These are phyloP conservation scores for Alternaria gaisen DNA, from an alignment of 2,329 filamentous ascomycete species.

Conservation along the genomic window DNA sequence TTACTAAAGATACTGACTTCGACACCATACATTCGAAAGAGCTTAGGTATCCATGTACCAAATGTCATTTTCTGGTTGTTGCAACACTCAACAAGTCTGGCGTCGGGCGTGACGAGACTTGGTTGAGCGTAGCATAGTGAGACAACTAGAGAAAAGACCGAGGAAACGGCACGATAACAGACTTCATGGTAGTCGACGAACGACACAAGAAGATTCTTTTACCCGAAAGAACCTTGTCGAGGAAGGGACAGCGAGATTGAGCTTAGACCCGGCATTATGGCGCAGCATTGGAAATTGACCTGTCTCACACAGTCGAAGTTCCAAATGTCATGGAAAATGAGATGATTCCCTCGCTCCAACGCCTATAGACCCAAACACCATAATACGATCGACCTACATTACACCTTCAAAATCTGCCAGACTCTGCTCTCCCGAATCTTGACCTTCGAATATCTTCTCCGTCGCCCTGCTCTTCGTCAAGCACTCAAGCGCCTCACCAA, in stretches of 20 bases:
- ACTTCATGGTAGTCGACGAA: background rate
- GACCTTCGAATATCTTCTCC: constrained; percentile 31
- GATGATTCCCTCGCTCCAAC: background rate
- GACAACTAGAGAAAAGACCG: background rate
- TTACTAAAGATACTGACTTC: background rate
- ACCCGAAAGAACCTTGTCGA: background rate
- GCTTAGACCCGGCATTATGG: background rate
- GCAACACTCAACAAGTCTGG: background rate
- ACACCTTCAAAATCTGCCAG: constrained; percentile 34
- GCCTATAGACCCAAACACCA: background rate
- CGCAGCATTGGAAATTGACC: background rate
- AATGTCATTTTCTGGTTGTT: background rate
- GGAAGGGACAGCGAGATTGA: background rate
- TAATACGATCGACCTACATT: constrained; percentile 17
- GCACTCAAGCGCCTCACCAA: constrained; percentile 38
- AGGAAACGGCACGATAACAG: background rate
- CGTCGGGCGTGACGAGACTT: background rate
- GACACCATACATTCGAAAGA: background rate
- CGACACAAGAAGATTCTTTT: background rate
- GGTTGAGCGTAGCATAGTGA: background rate
- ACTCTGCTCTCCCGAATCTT: constrained; percentile 3
- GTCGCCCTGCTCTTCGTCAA: constrained; percentile 31
- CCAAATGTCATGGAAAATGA: background rate
- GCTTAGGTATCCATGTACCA: background rate
- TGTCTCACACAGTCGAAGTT: background rate